A percentile compares a stretch with the other conserved stretches of the same genome.
These are phyloP conservation scores for Styphnolobium japonicum DNA, from an alignment of 306 rosid species.

Conservation along the genomic window DNA sequence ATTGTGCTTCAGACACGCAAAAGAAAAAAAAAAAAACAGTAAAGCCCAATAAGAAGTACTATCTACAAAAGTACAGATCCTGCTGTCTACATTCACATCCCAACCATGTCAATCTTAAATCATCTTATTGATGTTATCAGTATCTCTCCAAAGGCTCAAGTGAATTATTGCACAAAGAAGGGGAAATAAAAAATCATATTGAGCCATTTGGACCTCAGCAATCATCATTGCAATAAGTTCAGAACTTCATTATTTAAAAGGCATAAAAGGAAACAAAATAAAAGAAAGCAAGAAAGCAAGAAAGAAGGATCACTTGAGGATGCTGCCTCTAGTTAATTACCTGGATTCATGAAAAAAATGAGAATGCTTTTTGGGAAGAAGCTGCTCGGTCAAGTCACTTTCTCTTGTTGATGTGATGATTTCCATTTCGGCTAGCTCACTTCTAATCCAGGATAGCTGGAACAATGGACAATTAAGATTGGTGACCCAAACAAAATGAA, in stretches of 20 bases:
- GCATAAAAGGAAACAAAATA: neutral
- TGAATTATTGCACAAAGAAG: neutral
- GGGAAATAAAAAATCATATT: neutral
- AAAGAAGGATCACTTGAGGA: constrained; percentile 12
- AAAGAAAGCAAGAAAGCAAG: neutral
- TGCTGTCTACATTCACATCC: neutral
- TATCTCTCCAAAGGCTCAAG: neutral
- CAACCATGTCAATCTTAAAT: constrained; percentile 7
- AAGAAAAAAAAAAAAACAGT: neutral
- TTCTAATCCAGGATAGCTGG: constrained; percentile 42
- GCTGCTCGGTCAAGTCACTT: constrained; percentile 66
- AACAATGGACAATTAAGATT: neutral
- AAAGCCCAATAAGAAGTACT: neutral
- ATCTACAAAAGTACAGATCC: neutral
- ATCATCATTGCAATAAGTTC: neutral
- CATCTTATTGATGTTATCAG: neutral
- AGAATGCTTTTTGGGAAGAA: constrained; percentile 75
- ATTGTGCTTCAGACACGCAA: neutral
- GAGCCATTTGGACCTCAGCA: neutral
- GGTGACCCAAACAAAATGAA: constrained; percentile 18
- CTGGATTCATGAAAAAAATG: constrained; percentile 68
- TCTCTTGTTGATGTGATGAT: constrained; percentile 64
- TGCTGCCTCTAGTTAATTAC: constrained; percentile 41
- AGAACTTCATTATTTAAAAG: neutral
- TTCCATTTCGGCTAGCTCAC: constrained; percentile 58